Conservation (phyloP, 805 yeast genomes). For the Metschnikowia similis region DNA sequence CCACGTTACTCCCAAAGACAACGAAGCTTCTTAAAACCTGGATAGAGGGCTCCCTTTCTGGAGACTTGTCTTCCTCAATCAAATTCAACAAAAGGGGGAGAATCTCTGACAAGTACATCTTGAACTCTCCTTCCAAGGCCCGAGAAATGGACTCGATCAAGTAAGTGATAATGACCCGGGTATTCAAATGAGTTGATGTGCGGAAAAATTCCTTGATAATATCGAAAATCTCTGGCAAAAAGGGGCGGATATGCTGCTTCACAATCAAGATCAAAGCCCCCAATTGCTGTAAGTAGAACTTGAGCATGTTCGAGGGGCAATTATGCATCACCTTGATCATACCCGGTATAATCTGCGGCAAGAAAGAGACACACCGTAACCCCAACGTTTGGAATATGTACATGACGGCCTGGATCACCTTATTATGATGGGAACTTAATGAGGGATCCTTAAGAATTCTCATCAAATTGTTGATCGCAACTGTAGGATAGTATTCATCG, state of each 20-base stretch:
- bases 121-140: conserved; percentile 90
- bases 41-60: conserved; percentile 55
- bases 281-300: conserved; percentile 84
- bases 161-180: conserved; percentile 75
- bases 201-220: conserved; percentile 72
- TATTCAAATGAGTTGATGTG: conserved; percentile 39
- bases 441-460: conserved; percentile 83
- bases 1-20: conserved; percentile 81
- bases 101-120: conserved; percentile 71
- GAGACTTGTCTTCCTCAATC: conserved; percentile 66
- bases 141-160: conserved; percentile 79
- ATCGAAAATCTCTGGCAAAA: conserved; percentile 67
- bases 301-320: conserved; percentile 74
- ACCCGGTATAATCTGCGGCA: conserved; percentile 85
- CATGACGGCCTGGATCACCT: conserved; percentile 91
- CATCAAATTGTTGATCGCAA: conserved; percentile 81
- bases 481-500: conserved; percentile 94
- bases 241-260: conserved; percentile 85
- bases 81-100: conserved; percentile 72
- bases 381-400: conserved; percentile 88
- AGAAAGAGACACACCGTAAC: conserved; percentile 80
- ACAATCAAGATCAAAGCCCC: conserved; percentile 77
- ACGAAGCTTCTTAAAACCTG: conserved; percentile 80
- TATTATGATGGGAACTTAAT: conserved; percentile 78
- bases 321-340: conserved; percentile 78